Base-by-base conservation (phyloP, 768 basidiomycete genomes). In the Serendipita indica region DNA sequence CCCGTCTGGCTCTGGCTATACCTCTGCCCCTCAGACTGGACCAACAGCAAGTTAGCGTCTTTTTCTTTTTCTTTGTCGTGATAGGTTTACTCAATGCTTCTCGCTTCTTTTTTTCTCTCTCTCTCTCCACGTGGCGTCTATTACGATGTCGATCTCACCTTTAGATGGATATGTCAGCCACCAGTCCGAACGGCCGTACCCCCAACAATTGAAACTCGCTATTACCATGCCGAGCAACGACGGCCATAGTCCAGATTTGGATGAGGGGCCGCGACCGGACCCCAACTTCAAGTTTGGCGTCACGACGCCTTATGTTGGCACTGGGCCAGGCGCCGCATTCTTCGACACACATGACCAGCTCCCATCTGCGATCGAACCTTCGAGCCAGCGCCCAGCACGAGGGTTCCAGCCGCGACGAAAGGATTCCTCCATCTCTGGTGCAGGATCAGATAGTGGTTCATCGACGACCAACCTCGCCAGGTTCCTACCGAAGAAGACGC, bases 331-430 rank as follows among this genome's bases (percentile, higher is more conserved):
- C 30, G 49, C 49, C 22, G 20, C 22, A 4, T 12, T 54, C 7
- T 54, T 54, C 30, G 30, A 54, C 10, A 54, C 49, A 27, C 3
- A n/a, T 28, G 49, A 54, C 10, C 20, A n/a, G 30, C 30, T 54
- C 7, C 49, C 49, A 25, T 54, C 49, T n/a, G 49, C 49, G n/a
- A 54, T 54, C 49, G 49, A 54, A 20, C 49, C 49, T n/a, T 30
- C 20, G 12, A 20, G 14, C 22, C 20, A 25, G 20, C 22, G n/a
- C 7, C 20, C 20, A 27, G 30, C 20, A 7, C 49, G 49, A 7
- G n/a, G n/a, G n/a, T 54, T 54, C n/a, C 22, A 27, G n/a, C 49
- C 49, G 20, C 22, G 20, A 12, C 49, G 49, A 27, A 54, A 54
- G 30, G 49, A 54, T 28, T 54, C 49, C n/a, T 7, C 49, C 7